Evolutionary conservation across 2,329 filamentous ascomycete species (phyloP).

Genomic region (Pezicula rhizophila): DNA sequence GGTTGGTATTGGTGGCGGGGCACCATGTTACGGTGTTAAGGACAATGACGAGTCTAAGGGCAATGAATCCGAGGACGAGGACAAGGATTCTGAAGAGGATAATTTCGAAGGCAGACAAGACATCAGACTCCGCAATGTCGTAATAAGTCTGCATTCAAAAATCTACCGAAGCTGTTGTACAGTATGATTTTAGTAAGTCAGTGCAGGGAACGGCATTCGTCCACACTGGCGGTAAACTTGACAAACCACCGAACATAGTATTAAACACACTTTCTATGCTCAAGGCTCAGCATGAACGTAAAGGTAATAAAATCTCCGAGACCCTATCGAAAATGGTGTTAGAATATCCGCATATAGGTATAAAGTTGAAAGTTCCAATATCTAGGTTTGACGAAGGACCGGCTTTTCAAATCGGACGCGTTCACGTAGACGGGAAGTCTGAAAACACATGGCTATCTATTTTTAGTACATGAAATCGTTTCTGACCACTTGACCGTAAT

Average conservation of each 20-base stretch:
- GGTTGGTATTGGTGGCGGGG: constrained; percentile 14
- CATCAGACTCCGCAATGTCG: constrained; percentile 9
- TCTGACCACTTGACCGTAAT: no score
- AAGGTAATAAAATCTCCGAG: no score
- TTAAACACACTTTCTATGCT: no score
- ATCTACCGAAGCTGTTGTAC: constrained; percentile 12
- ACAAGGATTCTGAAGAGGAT: not conserved
- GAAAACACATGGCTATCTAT: no score
- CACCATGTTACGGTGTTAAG: not conserved
- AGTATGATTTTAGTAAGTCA: constrained; percentile 21
- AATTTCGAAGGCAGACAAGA: not conserved
- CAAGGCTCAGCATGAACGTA: no score
- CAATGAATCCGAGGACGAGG: not conserved
- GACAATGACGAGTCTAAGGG: not conserved
- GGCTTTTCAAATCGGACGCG: constrained; percentile 1
- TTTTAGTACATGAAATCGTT: no score
- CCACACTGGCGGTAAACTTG: not conserved
- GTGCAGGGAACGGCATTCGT: constrained; percentile 3
- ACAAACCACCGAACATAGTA: no score
- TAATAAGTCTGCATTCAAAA: constrained; percentile 13
- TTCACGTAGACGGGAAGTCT: constrained; percentile 5
- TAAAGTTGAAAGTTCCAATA: not conserved
- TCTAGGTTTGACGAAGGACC: constrained; percentile 9
- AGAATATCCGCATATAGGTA: no score
- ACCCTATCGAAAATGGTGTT: no score